phyloP scores from a whole-genome alignment of 345 rosid genomes.

The Populus ilicifolia region DNA sequence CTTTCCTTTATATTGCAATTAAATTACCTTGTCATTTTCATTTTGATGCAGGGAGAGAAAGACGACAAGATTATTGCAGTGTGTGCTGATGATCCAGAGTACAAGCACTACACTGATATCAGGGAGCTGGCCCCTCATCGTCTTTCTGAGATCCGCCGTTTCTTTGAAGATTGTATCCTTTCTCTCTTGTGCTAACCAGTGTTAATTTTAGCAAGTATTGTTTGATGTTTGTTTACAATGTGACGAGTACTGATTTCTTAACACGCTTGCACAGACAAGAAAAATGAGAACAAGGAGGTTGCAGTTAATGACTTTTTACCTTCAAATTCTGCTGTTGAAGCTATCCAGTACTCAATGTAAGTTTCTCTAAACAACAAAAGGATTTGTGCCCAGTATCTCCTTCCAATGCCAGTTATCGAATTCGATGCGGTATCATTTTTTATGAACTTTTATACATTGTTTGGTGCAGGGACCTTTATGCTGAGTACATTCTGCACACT shows the following conservation, averaged over 20 bases:
- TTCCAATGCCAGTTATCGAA: not conserved
- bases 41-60: constrained; percentile 69
- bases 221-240: not conserved
- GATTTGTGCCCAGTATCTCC: not conserved
- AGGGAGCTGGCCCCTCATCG: constrained; percentile 95
- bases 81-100: constrained; percentile 97
- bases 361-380: not conserved
- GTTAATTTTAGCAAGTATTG: not conserved
- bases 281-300: constrained; percentile 94
- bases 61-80: constrained; percentile 98
- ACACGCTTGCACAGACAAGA: constrained; percentile 57
- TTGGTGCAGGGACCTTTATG: constrained; percentile 79
- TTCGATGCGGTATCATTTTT: not conserved
- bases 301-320: constrained; percentile 92
- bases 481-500: constrained; percentile 50
- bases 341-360: constrained; percentile 91
- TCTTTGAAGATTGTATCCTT: constrained; percentile 94
- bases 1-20: not conserved
- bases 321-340: constrained; percentile 54
- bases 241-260: constrained; percentile 1
- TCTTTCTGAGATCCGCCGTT: constrained; percentile 82
- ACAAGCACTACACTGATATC: constrained; percentile 79
- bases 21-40: not conserved
- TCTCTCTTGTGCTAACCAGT: not conserved
- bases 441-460: constrained; percentile 14